Percentiles rank a stretch among this genome's conserved stretches.
Conservation (phyloP, 768 basidiomycete species). For the Pholiota microspora region DNA sequence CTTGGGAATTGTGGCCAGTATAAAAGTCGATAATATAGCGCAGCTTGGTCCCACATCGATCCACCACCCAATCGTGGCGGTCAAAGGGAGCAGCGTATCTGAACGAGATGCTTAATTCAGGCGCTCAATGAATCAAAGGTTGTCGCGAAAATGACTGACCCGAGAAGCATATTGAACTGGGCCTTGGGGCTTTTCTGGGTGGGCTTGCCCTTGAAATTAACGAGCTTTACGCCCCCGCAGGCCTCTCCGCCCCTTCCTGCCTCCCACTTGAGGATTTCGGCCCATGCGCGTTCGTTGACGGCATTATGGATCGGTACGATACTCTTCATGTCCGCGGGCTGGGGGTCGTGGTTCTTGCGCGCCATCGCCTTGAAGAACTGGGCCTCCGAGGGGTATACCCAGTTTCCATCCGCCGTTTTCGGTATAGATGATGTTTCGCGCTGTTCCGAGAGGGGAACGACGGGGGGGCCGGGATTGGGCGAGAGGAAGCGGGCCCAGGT, state of each 20-base stretch:
- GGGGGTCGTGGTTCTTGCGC: conserved; percentile 89
- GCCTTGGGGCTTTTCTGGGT: conserved; percentile 79
- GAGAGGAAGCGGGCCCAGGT: conserved; percentile 44
- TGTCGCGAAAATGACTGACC: conserved; percentile 51
- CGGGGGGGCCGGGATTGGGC: conserved; percentile 21
- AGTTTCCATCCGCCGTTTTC: conserved; percentile 64
- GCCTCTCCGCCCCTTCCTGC: conserved; percentile 72
- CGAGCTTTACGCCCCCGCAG: conserved; percentile 80
- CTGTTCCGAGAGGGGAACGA: conserved; percentile 53
- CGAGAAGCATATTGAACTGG: conserved; percentile 76
- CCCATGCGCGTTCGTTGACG: conserved; percentile 94
- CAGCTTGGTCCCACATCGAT: conserved; percentile 84
- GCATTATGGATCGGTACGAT: conserved; percentile 99
- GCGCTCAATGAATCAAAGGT: conserved; percentile 1
- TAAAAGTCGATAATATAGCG: conserved; percentile 99
- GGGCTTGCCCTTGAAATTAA: conserved; percentile 90
- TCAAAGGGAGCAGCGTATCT: conserved; percentile 97
- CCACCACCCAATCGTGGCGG: conserved; percentile 95
- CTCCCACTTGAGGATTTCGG: conserved; percentile 83
- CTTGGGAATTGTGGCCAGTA: conserved; percentile 60
- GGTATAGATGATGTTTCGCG: conserved; percentile 91
- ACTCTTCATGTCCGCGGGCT: conserved; percentile 87
- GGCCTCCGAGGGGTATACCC: conserved; percentile 98
- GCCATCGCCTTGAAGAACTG: conserved; percentile 98
- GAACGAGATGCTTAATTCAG: conserved; percentile 10